A percentile compares a stretch with the other conserved stretches of the same genome.
phyloP scores from a whole-genome alignment of 164 flowering plant species.

The Chloranthus sessilifolius region DNA sequence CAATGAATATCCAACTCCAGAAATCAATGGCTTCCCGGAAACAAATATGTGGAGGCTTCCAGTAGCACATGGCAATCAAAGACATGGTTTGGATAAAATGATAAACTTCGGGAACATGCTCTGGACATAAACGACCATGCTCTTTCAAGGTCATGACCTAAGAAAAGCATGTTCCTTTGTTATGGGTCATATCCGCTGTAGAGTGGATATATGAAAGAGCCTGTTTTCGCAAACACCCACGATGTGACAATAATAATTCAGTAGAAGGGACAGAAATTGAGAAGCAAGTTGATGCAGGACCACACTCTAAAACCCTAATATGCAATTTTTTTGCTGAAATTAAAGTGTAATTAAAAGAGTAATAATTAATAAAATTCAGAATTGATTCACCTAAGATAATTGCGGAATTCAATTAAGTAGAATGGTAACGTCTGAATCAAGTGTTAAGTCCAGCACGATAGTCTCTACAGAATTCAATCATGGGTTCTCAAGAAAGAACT shows the following conservation, averaged over 20 bases:
- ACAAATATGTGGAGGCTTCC: constrained; percentile 94
- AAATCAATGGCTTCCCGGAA: constrained; percentile 83
- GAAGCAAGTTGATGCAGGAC: no score
- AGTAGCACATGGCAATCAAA: constrained; percentile 86
- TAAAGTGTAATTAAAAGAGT: no score
- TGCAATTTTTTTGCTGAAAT: no score
- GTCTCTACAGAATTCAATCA: no score
- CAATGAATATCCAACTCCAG: constrained; percentile 81
- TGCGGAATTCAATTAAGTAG: no score
- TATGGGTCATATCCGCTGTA: constrained; percentile 97
- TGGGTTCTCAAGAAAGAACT: no score
- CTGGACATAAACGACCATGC: constrained; percentile 65
- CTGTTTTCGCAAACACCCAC: constrained; percentile 34
- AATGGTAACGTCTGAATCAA: no score
- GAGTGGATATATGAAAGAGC: constrained; percentile 87
- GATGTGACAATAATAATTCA: neutral
- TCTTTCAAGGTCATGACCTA: constrained; percentile 54
- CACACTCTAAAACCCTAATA: no score
- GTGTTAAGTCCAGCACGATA: no score
- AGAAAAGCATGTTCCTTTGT: constrained; percentile 89
- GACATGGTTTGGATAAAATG: constrained; percentile 87
- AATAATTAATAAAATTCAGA: no score
- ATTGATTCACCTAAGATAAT: no score
- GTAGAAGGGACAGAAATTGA: no score
- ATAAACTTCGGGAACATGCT: constrained; percentile 92